Percentiles rank a stretch among this genome's conserved stretches.
Evolutionary conservation across 2,329 filamentous ascomycete genomes (phyloP).

Genomic region (Xylaria multiplex): DNA sequence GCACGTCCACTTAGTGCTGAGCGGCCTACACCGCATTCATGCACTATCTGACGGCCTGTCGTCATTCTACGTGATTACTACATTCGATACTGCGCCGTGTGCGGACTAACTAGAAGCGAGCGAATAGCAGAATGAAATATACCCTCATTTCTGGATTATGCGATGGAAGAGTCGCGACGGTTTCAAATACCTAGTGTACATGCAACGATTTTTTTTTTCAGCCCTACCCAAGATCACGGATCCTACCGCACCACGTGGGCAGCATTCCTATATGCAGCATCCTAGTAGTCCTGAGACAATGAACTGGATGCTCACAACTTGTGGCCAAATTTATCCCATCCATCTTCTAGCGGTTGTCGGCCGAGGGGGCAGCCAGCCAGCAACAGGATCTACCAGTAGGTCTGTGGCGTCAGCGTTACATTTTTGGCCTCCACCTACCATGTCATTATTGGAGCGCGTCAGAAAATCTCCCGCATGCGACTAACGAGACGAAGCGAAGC

Average conservation of each 20-base stretch:
- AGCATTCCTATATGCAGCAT: conserved; percentile 14
- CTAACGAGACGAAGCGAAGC: conserved; percentile 17
- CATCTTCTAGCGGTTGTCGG: neutral
- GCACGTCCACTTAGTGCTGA: neutral
- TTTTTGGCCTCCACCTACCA: conserved; percentile 26
- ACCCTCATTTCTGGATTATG: neutral
- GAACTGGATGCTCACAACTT: conserved; percentile 7
- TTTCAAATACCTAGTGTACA: neutral
- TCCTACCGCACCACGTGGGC: conserved; percentile 14
- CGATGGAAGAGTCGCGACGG: conserved; percentile 4
- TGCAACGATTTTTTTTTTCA: conserved; percentile 16
- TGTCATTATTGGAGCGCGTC: conserved; percentile 3
- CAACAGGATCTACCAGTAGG: conserved; percentile 8
- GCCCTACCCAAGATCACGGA: conserved; percentile 28
- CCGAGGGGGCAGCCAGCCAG: neutral
- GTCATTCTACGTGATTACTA: conserved; percentile 14
- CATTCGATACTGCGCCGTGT: neutral
- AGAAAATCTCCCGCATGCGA: neutral
- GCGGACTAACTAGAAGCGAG: conserved; percentile 1
- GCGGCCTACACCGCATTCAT: neutral
- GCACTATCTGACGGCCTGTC: neutral
- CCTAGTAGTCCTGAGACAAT: conserved; percentile 12
- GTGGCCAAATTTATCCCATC: conserved; percentile 19
- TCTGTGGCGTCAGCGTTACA: conserved; percentile 23
- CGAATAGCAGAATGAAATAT: neutral